Evolutionary conservation across 768 basidiomycete species (phyloP), one percentile per base, ranked within the genome.

Genomic region (Termitomyces heimii): DNA sequence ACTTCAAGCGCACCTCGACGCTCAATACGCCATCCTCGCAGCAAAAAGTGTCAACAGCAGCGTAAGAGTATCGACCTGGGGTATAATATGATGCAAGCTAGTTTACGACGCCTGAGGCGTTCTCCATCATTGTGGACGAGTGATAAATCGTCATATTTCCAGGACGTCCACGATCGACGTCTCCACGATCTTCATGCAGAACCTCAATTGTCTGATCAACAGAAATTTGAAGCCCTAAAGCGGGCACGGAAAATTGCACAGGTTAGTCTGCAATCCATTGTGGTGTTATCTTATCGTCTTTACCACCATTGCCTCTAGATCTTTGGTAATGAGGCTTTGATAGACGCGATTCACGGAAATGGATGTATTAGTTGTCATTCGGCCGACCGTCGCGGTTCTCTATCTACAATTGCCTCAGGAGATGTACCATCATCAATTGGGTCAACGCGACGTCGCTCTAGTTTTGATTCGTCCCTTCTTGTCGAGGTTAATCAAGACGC

Each of bases 191-290:
- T 62, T 42, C 53, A 53, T 7, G 50, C 62, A 39, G 56, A 59
- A 32, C 49, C 62, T 26, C 62, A 53, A 16, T 39, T 62, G 22
- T 57, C 53, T 55, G 56, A 57, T 32, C 48, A 63, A 47, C 73
- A 80, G 62, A 68, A 74, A 53, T 63, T 69, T 9, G 56, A 75
- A 55, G 75, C 72, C 53, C 72, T 82, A 54, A 74, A 71, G 59
- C 75, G 80, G 31, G 79, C 78, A 31, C 66, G 74, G 58, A 83
- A 82, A 67, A 77, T 83, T 70, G 66, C 74, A 5, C 77, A 81
- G 73, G 82, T 82, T 60, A 31, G 56, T 56, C 7, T 14, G n/a
- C 6, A 53, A 20, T 32, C 35, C 4, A 14, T 26, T 54, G 56
- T 48, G 52, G 57, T 39, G 57, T 46, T 46, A 20, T 44, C 20